Conservation (phyloP, 345 rosid genomes). For the Populus deltoides region DNA sequence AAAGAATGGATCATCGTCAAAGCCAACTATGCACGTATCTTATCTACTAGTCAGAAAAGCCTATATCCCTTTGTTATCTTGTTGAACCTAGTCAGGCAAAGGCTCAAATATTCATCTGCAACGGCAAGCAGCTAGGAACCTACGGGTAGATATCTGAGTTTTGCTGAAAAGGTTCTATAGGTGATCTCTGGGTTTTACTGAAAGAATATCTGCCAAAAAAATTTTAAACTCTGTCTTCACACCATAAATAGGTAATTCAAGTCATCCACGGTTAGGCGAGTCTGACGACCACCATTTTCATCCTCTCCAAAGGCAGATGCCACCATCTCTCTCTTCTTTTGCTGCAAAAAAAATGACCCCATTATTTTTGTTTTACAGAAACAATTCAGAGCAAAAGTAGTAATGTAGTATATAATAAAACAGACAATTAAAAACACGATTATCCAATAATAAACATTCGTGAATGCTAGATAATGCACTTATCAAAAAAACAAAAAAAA, state of each 20-base stretch:
- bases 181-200: conserved; percentile 22
- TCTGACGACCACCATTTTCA: conserved; percentile 62
- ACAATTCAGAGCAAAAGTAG: neutral
- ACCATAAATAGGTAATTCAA: conserved; percentile 80
- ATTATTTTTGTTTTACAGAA: neutral
- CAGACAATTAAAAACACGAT: neutral
- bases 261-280: conserved; percentile 84
- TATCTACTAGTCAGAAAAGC: neutral
- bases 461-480: neutral
- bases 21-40: neutral
- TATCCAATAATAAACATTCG: neutral
- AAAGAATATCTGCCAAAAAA: conserved; percentile 10
- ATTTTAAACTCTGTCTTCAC: conserved; percentile 30
- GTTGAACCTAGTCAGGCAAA: neutral
- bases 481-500: no score
- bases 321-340: conserved; percentile 93
- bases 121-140: conserved; percentile 8
- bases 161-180: conserved; percentile 20
- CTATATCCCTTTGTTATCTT: neutral
- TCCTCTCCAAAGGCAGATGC: conserved; percentile 97
- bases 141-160: conserved; percentile 5
- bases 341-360: conserved; percentile 37
- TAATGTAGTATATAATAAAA: neutral
- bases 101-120: neutral
- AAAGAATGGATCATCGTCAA: conserved; percentile 10